phyloP scores from a whole-genome alignment of 139 green algal genomes.

The Pseudopediastrum boryanum region DNA sequence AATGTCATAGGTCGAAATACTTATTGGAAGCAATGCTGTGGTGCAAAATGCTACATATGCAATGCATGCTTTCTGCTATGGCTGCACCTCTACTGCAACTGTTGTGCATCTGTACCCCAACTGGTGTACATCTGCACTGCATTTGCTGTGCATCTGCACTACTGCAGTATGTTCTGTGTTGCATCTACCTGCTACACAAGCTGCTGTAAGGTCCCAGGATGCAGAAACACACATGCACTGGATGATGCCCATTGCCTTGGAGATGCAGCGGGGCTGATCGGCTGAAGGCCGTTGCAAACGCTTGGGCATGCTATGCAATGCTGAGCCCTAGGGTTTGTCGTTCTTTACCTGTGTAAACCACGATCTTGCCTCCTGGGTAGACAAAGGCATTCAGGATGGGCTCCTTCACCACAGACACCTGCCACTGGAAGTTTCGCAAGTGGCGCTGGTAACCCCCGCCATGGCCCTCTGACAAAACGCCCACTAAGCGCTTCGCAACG shows the following conservation, averaged over 20 bases:
- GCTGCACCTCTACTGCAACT: too few relatives aligned
- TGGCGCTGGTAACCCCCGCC: conserved; percentile 35
- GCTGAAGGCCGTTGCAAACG: too few relatives aligned
- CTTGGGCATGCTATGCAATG: neutral
- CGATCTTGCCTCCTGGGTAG: conserved; percentile 46
- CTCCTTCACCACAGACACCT: neutral
- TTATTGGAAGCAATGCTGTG: too few relatives aligned
- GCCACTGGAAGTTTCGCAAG: conserved; percentile 18
- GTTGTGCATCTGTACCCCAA: too few relatives aligned
- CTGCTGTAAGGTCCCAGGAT: too few relatives aligned
- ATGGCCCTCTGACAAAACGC: neutral
- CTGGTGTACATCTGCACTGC: neutral
- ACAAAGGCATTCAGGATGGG: conserved; percentile 16
- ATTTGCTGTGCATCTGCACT: conserved; percentile 5
- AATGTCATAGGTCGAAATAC: too few relatives aligned
- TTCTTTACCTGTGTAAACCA: conserved; percentile 49
- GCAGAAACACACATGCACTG: too few relatives aligned
- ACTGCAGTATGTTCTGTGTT: neutral
- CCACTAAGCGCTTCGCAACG: conserved; percentile 30
- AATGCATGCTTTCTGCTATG: too few relatives aligned
- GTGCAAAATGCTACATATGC: too few relatives aligned
- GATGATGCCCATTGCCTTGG: too few relatives aligned
- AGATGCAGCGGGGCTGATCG: too few relatives aligned
- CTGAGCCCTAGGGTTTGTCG: neutral
- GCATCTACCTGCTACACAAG: neutral